Conservation (phyloP, 2,329 filamentous ascomycete species). For the Simplicillium sp. region DNA sequence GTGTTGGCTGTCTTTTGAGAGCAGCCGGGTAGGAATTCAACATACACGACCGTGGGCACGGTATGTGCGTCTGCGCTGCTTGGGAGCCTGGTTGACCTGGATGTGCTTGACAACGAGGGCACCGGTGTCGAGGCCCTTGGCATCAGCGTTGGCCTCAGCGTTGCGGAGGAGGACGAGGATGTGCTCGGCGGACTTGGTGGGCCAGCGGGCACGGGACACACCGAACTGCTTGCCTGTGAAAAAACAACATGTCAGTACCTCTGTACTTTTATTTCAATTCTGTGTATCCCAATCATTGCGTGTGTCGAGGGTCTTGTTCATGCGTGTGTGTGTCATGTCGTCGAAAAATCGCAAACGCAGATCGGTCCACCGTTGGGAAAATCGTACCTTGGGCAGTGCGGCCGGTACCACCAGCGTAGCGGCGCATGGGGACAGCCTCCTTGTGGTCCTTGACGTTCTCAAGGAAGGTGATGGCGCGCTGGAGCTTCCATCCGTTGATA, state of each 20-base stretch:
- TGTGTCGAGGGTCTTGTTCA: no score
- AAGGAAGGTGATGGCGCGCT: conserved; percentile 91
- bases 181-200: conserved; percentile 98
- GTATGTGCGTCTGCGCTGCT: conserved; percentile 99
- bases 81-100: conserved; percentile 99
- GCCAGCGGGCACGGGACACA: conserved; percentile 97
- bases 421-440: conserved; percentile 96
- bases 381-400: conserved; percentile 94
- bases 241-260: conserved; percentile 15
- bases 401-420: conserved; percentile 92
- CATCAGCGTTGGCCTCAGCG: conserved; percentile 92
- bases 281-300: not conserved
- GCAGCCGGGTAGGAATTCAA: conserved; percentile 20
- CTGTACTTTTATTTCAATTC: not conserved
- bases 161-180: conserved; percentile 95
- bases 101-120: conserved; percentile 99
- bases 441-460: conserved; percentile 96
- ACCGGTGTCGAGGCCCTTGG: conserved; percentile 94
- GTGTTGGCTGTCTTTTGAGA: no score
- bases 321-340: no score
- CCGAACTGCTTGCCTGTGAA: conserved; percentile 94
- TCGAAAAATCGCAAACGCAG: not conserved
- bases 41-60: conserved; percentile 99
- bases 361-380: not conserved
- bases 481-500: conserved; percentile 98